Evolutionary conservation across 352 stramenopile genomes (phyloP), one percentile per base, ranked within the genome.

Genomic region (Phytophthora lateralis): DNA sequence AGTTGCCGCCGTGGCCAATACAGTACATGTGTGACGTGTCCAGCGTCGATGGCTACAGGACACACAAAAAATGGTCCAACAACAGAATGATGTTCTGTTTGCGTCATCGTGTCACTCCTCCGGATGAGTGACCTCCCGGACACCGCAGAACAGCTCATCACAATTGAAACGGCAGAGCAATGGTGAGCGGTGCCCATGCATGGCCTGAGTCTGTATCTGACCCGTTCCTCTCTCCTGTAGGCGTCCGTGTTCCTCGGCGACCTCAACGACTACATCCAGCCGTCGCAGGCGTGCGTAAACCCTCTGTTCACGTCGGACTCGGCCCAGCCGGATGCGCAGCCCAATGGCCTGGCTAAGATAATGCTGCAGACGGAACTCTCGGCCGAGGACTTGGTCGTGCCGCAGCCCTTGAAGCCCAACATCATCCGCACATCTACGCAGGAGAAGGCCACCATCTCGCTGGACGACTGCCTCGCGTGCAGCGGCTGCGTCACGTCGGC

Each of bases 401-500:
- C 75, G 29, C 47, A 71, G 47, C 55, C 78, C 1, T 58, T 85
- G 9, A 72, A 80, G 53, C 83, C 88, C 35, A 80, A 86, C 55
- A 89, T 96, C 44, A 96, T 96, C 65, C 85, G 80, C 44, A 88
- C 80, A 12, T 82, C 69, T 8, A 73, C 66, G 34, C 68, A 89
- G 53, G 80, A 96, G 65, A 95, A 96, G 47, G 93, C 93, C 6
- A 96, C 89, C 8, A 96, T 98, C 42, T 98, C 95, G 45, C 85
- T 99, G 20, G 93, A 97, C 35, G 97, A 99, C 78, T 99, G 97
- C 62, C 90, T 99, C 37, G 96, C 97, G 1, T 99, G 97, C 79
- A 98, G 88, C 21, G 97, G 97, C 51, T 99, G 97, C 68, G 95
- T 99, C 46, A 99, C 97, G 51, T 98, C 96, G n/a, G 95, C 97